Evolutionary conservation across 192 early-diverging fungal species (phyloP).

Genomic region (Cetraspora pellucida): DNA sequence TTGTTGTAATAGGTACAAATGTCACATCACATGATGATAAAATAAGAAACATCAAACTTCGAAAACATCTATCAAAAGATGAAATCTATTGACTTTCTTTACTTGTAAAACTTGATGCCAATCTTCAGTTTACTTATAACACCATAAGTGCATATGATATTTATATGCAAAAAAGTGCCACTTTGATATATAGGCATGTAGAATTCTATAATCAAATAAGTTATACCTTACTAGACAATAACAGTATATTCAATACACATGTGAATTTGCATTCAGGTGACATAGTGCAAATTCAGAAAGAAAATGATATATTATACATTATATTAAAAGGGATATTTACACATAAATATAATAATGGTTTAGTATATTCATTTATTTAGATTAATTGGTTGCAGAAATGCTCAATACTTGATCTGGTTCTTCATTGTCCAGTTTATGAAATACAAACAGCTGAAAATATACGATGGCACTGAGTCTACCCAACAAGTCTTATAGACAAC

Average conservation of each 20-base stretch:
- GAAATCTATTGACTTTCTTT: not conserved
- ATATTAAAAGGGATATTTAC: not conserved
- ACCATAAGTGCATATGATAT: not conserved
- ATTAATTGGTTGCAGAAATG: not conserved
- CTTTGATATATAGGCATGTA: not conserved
- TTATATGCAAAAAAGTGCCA: not conserved
- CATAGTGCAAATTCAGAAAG: not conserved
- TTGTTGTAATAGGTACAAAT: not conserved
- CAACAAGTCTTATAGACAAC: not conserved
- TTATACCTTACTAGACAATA: not conserved
- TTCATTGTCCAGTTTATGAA: conserved; percentile 1
- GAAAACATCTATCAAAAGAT: not conserved
- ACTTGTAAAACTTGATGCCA: not conserved
- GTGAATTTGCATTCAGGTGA: not conserved
- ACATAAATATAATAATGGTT: not conserved
- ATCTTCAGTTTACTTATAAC: not conserved
- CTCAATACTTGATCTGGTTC: not conserved
- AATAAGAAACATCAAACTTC: not conserved
- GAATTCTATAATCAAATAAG: not conserved
- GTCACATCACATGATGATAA: not conserved
- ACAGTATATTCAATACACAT: not conserved
- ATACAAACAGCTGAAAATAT: not conserved
- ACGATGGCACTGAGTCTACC: not conserved
- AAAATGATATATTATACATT: not conserved
- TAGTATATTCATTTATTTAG: not conserved